Conservation (phyloP, 1,284 basidiomycete species). For the Puccinia sorghi region DNA sequence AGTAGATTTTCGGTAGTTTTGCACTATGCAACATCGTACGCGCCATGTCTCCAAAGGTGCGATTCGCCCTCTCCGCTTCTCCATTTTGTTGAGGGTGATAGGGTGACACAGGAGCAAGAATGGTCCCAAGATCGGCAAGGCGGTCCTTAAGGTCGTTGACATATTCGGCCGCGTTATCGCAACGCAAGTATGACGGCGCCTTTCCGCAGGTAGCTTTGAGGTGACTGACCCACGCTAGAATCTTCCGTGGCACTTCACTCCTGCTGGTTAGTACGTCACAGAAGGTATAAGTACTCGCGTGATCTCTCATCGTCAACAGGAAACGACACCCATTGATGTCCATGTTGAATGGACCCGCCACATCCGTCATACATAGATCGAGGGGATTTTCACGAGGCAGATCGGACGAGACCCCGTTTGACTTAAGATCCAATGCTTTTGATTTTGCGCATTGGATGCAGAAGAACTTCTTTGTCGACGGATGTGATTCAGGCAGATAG, state of each 20-base stretch:
- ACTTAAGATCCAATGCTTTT: background rate
- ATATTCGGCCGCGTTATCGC: background rate
- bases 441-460: background rate
- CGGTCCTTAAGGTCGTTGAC: background rate
- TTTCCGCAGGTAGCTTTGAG: background rate
- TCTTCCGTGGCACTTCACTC: background rate
- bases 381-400: background rate
- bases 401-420: background rate
- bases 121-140: background rate
- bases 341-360: background rate
- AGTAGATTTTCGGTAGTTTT: background rate
- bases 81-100: constrained; percentile 13
- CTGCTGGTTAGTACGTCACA: background rate
- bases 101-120: background rate
- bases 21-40: background rate
- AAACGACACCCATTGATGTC: background rate
- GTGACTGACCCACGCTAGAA: background rate
- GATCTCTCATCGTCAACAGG: background rate
- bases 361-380: background rate
- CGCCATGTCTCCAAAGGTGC: constrained; percentile 4
- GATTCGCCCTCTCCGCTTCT: constrained; percentile 3
- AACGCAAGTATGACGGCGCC: background rate
- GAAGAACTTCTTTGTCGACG: too few relatives aligned
- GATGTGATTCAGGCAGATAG: background rate
- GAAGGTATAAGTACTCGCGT: constrained; percentile 10